Base-by-base conservation (phyloP, 768 basidiomycete genomes). In the Kwoniella heveanensis region DNA sequence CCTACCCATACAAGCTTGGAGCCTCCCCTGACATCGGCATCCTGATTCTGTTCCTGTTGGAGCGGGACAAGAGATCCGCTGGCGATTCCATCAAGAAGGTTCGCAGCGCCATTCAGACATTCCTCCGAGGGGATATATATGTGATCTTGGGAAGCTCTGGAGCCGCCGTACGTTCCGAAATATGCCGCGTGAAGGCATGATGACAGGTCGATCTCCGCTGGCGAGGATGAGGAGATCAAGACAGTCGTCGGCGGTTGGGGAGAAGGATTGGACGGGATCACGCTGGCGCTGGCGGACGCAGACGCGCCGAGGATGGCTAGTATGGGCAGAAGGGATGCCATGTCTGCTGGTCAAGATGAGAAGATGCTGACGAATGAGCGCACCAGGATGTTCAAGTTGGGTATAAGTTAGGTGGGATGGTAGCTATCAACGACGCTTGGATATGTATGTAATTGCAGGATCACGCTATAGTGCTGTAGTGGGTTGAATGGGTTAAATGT, bases 1-100 rank as follows among this genome's bases (percentile, higher is more conserved):
- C 81, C 80, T 46, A 82, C 65, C 77, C 80, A 81, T 15, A 82
- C 66, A 2, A 81, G 21, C 25, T 68, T 54, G 15, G 32, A 32
- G 5, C 65, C 56, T n/a, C n/a, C n/a, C n/a, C n/a, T n/a, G n/a
- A n/a, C n/a, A n/a, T n/a, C n/a, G 1, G 25, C 51, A 19, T 64
- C 54, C 27, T n/a, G 36, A 51, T 6, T 56, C 64, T 32, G n/a
- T 24, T 19, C 59, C 44, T 19, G 32, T 13, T 32, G 32, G 7
- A 72, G 22, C 3, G 66, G 57, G 24, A 67, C 51, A 27, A 69
- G 52, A 15, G 60, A 66, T 29, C 76, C 73, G 26, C 59, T 59
- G 46, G 64, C 49, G 26, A 70, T 29, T 9, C 63, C 68, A 21
- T 60, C 60, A 10, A 71, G 53, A 10, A 71, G 53, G 8, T 63